Conservation (phyloP, 257 asterid genomes). For the Fraxinus cuspidata region DNA sequence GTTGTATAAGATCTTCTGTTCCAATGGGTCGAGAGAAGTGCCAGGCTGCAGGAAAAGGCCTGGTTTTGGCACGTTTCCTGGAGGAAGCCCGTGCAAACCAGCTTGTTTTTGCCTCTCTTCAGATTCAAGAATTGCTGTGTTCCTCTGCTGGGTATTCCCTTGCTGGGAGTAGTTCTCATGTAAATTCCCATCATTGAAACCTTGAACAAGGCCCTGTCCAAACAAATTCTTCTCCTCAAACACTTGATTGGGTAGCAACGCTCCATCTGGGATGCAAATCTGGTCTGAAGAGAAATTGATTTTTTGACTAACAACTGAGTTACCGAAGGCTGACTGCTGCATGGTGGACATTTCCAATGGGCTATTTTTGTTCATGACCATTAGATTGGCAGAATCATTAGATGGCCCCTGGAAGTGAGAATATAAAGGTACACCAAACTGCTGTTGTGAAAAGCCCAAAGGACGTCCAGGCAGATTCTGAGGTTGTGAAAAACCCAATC, state of each 20-base stretch:
- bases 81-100: conserved; percentile 32
- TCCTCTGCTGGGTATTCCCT: conserved; percentile 34
- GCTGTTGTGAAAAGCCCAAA: conserved; percentile 44
- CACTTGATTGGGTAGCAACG: conserved; percentile 33
- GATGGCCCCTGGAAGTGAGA: conserved; percentile 45
- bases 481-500: conserved; percentile 50
- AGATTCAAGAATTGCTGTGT: conserved; percentile 30
- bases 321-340: conserved; percentile 40
- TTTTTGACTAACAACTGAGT: conserved; percentile 39
- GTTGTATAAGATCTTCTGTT: conserved; percentile 62
- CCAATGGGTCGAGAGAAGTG: conserved; percentile 66
- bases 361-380: conserved; percentile 34
- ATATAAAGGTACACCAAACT: conserved; percentile 40
- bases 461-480: conserved; percentile 37
- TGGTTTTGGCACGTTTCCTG: conserved; percentile 32
- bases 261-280: conserved; percentile 32
- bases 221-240: conserved; percentile 45
- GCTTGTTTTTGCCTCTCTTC: conserved; percentile 44
- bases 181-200: conserved; percentile 33
- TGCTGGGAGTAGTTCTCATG: conserved; percentile 42
- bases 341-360: conserved; percentile 32
- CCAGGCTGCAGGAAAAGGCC: conserved; percentile 30
- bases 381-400: conserved; percentile 34
- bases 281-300: conserved; percentile 38
- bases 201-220: conserved; percentile 43